Evolutionary conservation across 768 basidiomycete genomes (phyloP), one percentile per base, ranked within the genome.

Genomic region (Rhodotorula sphaerocarpa): DNA sequence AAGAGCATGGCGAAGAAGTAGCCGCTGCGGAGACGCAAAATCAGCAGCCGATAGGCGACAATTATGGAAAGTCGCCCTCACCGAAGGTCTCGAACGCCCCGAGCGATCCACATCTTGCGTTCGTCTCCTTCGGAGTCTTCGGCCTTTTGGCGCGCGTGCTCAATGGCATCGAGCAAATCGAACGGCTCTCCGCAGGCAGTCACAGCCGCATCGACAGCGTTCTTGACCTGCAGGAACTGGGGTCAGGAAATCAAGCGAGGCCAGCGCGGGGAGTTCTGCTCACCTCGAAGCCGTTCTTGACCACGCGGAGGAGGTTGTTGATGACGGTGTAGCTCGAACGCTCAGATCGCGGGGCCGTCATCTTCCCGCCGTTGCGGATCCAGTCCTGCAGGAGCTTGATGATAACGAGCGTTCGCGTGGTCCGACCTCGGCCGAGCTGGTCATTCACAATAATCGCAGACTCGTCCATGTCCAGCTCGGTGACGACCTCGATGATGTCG

Each of bases 81-180:
- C 52, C 86, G 80, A 20, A 97, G 79, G 69, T 88, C 87, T 52
- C 87, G 85, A 31, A 92, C 74, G 5, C 87, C 91, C 79, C 83
- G 84, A 55, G 88, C 84, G 0, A 85, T 82, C 73, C 83, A 62
- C 5, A 77, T 73, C 54, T 80, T 80, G 73, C 84, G 86, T 72
- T 84, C 80, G 57, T 86, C 55, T 12, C 90, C 87, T 10, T 80
- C 78, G 0, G 85, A 81, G 66, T 89, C 83, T 67, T 89, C 89
- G 1, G 91, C 90, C 27, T 78, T 77, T n/a, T 81, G 75, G 28
- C 90, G 82, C 3, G 84, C 80, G 28, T 87, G 84, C 70, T 97
- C 93, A 48, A 99, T 93, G 0, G 86, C 81, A 61, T 93, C 87
- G 39, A 90, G 83, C 20, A 96, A 76, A 73, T 97, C 91, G 74